Conservation (phyloP, 208 protist genomes). For the Leishmania tarentolae region DNA sequence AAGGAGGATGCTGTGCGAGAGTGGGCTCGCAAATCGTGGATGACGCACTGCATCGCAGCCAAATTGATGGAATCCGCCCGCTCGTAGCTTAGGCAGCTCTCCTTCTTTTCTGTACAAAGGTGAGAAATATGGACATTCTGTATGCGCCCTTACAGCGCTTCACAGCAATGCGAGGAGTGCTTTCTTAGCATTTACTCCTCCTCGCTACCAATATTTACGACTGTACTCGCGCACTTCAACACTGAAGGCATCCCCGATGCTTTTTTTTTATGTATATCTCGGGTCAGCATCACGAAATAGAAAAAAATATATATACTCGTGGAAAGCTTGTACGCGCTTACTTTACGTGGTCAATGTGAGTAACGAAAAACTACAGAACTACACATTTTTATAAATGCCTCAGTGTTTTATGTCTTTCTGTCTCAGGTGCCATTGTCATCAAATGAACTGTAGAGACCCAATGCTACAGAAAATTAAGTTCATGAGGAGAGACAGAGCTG, state of each 20-base stretch:
- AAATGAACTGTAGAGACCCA: neutral
- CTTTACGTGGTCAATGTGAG: too few species aligned
- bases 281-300: too few species aligned
- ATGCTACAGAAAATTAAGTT: neutral
- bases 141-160: neutral
- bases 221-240: neutral
- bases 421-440: neutral
- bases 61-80: conserved; percentile 50
- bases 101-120: neutral
- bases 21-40: conserved; percentile 55
- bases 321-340: neutral
- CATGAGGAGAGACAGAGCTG: neutral
- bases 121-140: neutral
- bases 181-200: neutral
- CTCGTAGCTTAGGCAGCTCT: neutral
- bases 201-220: neutral
- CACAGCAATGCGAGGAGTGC: neutral
- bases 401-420: neutral
- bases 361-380: neutral
- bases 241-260: neutral
- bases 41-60: conserved; percentile 53
- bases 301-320: too few species aligned
- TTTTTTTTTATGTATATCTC: neutral
- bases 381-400: neutral
- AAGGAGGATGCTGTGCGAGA: conserved; percentile 36